phyloP scores from a whole-genome alignment of 768 basidiomycete species.

The Kwoniella mangroviensis region DNA sequence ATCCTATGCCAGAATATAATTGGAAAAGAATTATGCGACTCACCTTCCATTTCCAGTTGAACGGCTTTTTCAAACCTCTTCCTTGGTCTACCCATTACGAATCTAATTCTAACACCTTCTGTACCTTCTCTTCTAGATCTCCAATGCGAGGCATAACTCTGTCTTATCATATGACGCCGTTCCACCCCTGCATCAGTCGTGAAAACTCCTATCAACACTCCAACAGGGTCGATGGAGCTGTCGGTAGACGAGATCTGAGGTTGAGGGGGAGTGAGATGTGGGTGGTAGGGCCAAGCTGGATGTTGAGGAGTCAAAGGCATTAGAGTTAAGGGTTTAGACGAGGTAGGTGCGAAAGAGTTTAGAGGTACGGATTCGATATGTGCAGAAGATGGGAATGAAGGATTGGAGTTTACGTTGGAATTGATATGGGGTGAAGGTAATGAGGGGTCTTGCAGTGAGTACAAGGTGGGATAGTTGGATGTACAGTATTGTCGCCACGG shows the following conservation, averaged over 20 bases:
- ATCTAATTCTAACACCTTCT: conserved; percentile 82
- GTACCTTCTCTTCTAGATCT: conserved; percentile 72
- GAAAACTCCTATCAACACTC: conserved; percentile 87
- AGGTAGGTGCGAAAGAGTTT: conserved; percentile 58
- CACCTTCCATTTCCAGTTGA: conserved; percentile 87
- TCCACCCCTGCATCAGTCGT: conserved; percentile 83
- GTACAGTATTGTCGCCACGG: conserved; percentile 93
- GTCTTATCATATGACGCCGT: conserved; percentile 81
- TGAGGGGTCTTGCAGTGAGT: conserved; percentile 36
- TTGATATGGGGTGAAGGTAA: conserved; percentile 50
- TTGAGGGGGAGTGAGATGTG: conserved; percentile 36
- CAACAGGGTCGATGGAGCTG: conserved; percentile 80
- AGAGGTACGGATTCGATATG: conserved; percentile 44
- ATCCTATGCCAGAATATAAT: neutral
- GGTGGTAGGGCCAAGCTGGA: conserved; percentile 46
- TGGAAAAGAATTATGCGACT: conserved; percentile 55
- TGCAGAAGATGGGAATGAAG: conserved; percentile 17
- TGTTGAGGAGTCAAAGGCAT: conserved; percentile 44
- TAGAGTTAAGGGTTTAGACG: conserved; percentile 38
- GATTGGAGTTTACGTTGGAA: conserved; percentile 55
- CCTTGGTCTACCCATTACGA: conserved; percentile 83
- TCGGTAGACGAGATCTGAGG: conserved; percentile 52
- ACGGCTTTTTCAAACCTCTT: conserved; percentile 78
- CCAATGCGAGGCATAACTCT: conserved; percentile 86
- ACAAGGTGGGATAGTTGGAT: conserved; percentile 60